Base-by-base conservation (phyloP, 2,329 filamentous ascomycete species). In the Cladosporium sp. region DNA sequence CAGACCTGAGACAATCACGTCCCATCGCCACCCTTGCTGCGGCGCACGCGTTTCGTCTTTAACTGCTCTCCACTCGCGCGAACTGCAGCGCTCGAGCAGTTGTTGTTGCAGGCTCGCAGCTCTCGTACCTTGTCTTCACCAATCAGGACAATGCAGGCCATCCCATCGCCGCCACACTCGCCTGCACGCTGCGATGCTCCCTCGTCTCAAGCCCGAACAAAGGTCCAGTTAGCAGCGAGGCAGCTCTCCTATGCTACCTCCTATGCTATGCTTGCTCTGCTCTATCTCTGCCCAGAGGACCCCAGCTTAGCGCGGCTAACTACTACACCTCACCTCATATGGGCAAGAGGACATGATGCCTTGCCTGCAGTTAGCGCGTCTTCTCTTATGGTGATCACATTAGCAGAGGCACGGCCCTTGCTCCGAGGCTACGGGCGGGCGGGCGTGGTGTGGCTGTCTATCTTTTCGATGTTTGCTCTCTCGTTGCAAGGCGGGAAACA, bases 131-230 rank as follows among this genome's bases (percentile, higher is more conserved):
- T 27, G 22, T 27, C 36, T 12, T 18, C n/a, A 40, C 45, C 45
- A 48, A 48, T 48, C 45, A 48, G 45, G 45, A 40, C 45, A 48
- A 40, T 48, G 45, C 45, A 48, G 45, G 9, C 18, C 16, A 27
- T 9, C 22, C 9, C 22, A 27, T 9, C 9, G 9, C 22, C 9
- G 9, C 22, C 22, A 27, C 22, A 27, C 22, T 27, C 22, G 22
- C 9, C 22, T 27, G 22, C 22, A 27, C 22, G 9, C 22, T 27
- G 22, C 22, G 9, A 27, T 27, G 22, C 22, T 27, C 22, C 22
- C 32, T 33, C 32, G 11, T 33, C 32, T 33, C 32, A 33, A 33
- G 12, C n/a, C n/a, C 32, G 32, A 13, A 33, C 32, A 15, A 33
- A 33, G 32, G 32, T 33, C 32, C 12, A 33, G 22, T 27, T 9